Evolutionary conservation across 2,329 filamentous ascomycete genomes (phyloP).

Genomic region (Chrysoporthe deuterocubensis): DNA sequence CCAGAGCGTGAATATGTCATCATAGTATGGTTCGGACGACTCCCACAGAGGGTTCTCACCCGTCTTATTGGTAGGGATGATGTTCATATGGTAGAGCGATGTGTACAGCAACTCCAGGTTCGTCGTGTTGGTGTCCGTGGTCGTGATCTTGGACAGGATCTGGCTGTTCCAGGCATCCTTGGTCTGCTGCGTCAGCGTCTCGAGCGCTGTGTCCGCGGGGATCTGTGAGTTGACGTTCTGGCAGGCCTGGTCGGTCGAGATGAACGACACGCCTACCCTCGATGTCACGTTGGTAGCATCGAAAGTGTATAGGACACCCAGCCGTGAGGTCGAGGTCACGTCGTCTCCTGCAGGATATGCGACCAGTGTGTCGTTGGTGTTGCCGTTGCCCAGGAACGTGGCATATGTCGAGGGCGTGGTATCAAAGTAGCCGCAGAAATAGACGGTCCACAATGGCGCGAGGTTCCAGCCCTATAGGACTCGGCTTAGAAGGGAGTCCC

Average conservation of each 20-base stretch:
- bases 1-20: conserved; percentile 75
- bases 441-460: conserved; percentile 64
- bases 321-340: conserved; percentile 44
- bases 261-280: conserved; percentile 69
- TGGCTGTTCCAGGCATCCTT: conserved; percentile 62
- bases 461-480: conserved; percentile 61
- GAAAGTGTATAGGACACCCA: conserved; percentile 62
- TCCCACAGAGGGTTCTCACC: conserved; percentile 72
- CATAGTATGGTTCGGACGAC: conserved; percentile 69
- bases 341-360: conserved; percentile 39
- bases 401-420: conserved; percentile 44
- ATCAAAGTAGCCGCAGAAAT: conserved; percentile 67
- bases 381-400: conserved; percentile 46
- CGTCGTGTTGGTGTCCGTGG: conserved; percentile 56
- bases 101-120: conserved; percentile 68
- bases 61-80: conserved; percentile 71
- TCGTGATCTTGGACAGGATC: conserved; percentile 67
- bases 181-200: conserved; percentile 50
- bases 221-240: conserved; percentile 61
- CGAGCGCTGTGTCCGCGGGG: conserved; percentile 46
- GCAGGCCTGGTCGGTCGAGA: conserved; percentile 66
- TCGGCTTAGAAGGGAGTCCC: neutral
- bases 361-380: conserved; percentile 37
- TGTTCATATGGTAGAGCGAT: conserved; percentile 70
- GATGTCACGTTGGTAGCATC: conserved; percentile 51